Base-by-base conservation (phyloP, 257 asterid species). In the Jacaranda copaia region DNA sequence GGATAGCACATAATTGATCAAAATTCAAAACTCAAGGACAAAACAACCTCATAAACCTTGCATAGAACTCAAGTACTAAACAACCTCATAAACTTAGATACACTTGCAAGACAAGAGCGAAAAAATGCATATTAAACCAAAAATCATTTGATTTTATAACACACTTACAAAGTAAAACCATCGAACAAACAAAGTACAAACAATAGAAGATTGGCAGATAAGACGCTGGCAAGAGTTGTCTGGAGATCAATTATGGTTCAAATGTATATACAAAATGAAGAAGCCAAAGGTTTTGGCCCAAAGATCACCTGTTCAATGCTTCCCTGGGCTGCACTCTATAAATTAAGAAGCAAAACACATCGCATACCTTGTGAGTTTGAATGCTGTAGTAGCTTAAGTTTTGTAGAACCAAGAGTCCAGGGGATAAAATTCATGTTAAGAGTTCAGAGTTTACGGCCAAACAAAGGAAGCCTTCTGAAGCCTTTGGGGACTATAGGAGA, bases 401-500 rank as follows among this genome's bases (percentile, higher is more conserved):
- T 25, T 61, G 59, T 68, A 55, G 39, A 70, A 40, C n/a, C 16
- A 58, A 7, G 18, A 46, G 3, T 12, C 14, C 32, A 20, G 10
- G 32, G 51, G 71, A 13, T 14, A 11, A 55, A 36, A 51, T 42
- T 45, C 70, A 6, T 72, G n/a, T 71, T 8, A 58, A 36, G 42
- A 81, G 71, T 58, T 89, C 91, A 86, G 82, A 68, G 77, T 78
- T 81, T 86, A 62, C 92, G 85, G 65, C 97, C 96, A 51, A 92
- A 92, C 39, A 86, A 80, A 45, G 90, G 91, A 77, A 92, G 92
- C 75, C 83, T 87, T 77, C 97, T 80, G 84, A 92, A 83, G 79
- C 97, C 97, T 79, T 89, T 90, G 5, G 94, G 78, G 70, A 83
- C 72, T 81, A 82, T 90, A 13, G 92, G 88, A 51, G 91, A 82